phyloP scores from a whole-genome alignment of 805 yeast species.

The Candida endomychidarum region DNA sequence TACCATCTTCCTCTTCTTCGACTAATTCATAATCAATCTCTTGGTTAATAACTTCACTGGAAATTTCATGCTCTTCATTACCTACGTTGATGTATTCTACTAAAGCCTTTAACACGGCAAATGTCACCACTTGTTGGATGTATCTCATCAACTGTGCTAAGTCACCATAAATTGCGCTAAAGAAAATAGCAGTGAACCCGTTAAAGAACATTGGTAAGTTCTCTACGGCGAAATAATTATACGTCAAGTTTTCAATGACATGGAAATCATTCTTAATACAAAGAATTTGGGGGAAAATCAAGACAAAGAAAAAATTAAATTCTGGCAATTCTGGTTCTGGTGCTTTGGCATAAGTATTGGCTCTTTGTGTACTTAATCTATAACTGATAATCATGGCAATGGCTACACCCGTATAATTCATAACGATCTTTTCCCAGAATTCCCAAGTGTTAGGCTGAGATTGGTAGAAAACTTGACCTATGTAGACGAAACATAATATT shows the following conservation, averaged over 20 bases:
- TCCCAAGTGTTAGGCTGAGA: conserved; percentile 20
- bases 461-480: conserved; percentile 31
- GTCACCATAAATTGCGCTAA: conserved; percentile 31
- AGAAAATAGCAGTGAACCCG: conserved; percentile 29
- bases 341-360: conserved; percentile 10
- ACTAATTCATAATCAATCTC: conserved; percentile 19
- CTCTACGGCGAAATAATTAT: conserved; percentile 35
- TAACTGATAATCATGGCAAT: conserved; percentile 30
- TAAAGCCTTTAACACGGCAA: conserved; percentile 23
- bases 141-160: conserved; percentile 17
- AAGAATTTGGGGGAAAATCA: conserved; percentile 34
- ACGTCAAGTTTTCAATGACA: conserved; percentile 27
- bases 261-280: conserved; percentile 14
- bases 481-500: conserved; percentile 28
- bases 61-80: conserved; percentile 14
- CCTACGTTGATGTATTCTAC: conserved; percentile 32
- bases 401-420: conserved; percentile 34
- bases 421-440: conserved; percentile 24
- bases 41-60: conserved; percentile 15
- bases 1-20: conserved; percentile 14
- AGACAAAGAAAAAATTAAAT: conserved; percentile 35
- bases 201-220: conserved; percentile 25
- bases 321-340: conserved; percentile 32
- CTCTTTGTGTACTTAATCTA: conserved; percentile 20
- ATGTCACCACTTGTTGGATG: conserved; percentile 20